Evolutionary conservation across 1,284 basidiomycete genomes (phyloP), one percentile per base, ranked within the genome.

Genomic region (Fomitopsis betulina): DNA sequence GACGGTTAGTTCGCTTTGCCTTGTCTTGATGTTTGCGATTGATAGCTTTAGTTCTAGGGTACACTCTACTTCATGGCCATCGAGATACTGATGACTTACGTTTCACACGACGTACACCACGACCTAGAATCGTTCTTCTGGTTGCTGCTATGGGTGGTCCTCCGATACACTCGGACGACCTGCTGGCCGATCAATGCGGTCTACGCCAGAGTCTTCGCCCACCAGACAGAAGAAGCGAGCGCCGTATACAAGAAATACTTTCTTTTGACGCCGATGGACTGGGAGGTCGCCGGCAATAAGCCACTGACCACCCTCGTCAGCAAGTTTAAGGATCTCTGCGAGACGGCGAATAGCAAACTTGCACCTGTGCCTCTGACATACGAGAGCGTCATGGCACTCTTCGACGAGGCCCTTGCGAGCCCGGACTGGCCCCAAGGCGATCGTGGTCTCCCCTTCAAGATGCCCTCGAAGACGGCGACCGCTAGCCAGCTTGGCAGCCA

Each of bases 51-150:
- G 40, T 15, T 17, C 1, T 25, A 63, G 62, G 62, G 62, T 7
- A 62, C 62, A 4, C 58, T 47, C 30, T 54, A 54, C 37, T 63
- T 58, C 55, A 62, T 62, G 58, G 57, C 62, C 0, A 30, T 37
- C 12, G 50, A 55, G 0, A 39, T 62, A 3, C 53, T 63, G 10
- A 5, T 9, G 6, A 3, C 0, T 3, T 5, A 7, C 15, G n/a
- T 62, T 57, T 0, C 53, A 52, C 52, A 50, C 9, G 47, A 50
- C n/a, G 27, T 50, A 1, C 47, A n/a, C 1, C 47, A 50, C 13
- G 47, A 50, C 32, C 47, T 50, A 5, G 47, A 50, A n/a, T 50
- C 47, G 0, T 5, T 15, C 27, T 62, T 59, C 37, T 64, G 63
- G 63, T 56, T 58, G 7, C 49, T 64, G 7, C 13, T 62, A 0